Conservation (phyloP, 1,284 basidiomycete genomes). For the Ustilago cynodontis region DNA sequence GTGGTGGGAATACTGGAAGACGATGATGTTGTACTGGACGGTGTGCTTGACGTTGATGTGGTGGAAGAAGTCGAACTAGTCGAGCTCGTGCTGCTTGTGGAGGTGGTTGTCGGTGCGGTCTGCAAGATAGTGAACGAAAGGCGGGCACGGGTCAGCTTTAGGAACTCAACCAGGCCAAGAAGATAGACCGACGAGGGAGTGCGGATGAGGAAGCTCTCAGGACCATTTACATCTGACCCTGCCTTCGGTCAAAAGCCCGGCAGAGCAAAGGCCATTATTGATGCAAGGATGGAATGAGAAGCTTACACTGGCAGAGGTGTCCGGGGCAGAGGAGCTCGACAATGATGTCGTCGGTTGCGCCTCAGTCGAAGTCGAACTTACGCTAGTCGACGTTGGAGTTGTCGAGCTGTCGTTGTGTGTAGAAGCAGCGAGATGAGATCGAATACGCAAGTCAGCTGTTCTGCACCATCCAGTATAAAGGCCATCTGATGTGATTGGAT, state of each 20-base stretch:
- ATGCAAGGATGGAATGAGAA: slow-evolving; percentile 24
- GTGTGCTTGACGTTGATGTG: slow-evolving; percentile 16
- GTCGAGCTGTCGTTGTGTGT: slow-evolving; percentile 3
- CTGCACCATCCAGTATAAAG: not conserved
- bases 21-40: slow-evolving; percentile 14
- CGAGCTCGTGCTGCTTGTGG: slow-evolving; percentile 17
- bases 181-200: not conserved
- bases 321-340: slow-evolving; percentile 29
- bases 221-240: slow-evolving; percentile 29
- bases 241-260: slow-evolving; percentile 27
- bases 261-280: slow-evolving; percentile 29
- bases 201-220: not conserved
- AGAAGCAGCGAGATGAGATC: not conserved
- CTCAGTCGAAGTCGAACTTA: slow-evolving; percentile 43
- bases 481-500: not conserved
- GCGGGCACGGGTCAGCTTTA: slow-evolving; percentile 4
- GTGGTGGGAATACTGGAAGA: slow-evolving; percentile 13
- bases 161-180: not conserved
- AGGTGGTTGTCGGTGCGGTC: slow-evolving; percentile 3
- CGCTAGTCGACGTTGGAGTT: slow-evolving; percentile 32
- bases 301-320: slow-evolving; percentile 41
- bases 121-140: not conserved
- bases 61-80: slow-evolving; percentile 26
- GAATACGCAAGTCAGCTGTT: not conserved
- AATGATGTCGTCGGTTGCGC: slow-evolving; percentile 18